These are phyloP conservation scores for Amborella trichopoda DNA, from an alignment of 164 flowering plant genomes.

Conservation along the genomic window DNA sequence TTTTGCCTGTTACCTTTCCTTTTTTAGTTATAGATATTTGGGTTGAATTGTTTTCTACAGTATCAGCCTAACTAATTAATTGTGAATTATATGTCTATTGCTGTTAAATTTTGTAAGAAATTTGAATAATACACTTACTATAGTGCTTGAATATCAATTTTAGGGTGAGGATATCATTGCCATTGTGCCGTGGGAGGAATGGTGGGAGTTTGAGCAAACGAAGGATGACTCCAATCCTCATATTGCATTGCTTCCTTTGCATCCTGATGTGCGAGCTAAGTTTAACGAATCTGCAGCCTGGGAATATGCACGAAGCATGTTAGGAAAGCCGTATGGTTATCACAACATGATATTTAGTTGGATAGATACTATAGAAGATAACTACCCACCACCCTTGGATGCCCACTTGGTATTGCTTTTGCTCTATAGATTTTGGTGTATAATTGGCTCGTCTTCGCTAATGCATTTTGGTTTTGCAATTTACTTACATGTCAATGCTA, in stretches of 20 bases:
- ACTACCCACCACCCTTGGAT: conserved; percentile 95
- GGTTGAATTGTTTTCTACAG: too few relatives aligned
- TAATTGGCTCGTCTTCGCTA: too few relatives aligned
- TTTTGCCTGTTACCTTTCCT: too few relatives aligned
- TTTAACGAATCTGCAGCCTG: conserved; percentile 93
- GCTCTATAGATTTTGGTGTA: not conserved
- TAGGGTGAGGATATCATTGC: conserved; percentile 90
- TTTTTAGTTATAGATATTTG: too few relatives aligned
- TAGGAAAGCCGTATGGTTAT: conserved; percentile 76
- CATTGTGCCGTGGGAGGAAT: conserved; percentile 88
- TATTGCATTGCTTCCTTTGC: conserved; percentile 88
- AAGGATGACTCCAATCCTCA: conserved; percentile 94
- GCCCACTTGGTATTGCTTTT: conserved; percentile 61
- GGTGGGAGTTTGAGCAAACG: conserved; percentile 90
- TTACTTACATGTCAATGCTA: too few relatives aligned
- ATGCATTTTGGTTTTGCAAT: too few relatives aligned
- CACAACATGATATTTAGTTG: conserved; percentile 97
- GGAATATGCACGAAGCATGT: conserved; percentile 89
- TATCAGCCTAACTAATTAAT: too few relatives aligned
- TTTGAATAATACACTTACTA: too few relatives aligned
- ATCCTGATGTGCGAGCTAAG: conserved; percentile 74
- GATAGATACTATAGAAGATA: conserved; percentile 73
- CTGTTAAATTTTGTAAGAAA: too few relatives aligned
- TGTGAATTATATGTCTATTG: too few relatives aligned
- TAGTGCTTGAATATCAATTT: conserved; percentile 6